Evolutionary conservation across 257 asterid genomes (phyloP).

Genomic region (Petrea volubilis): DNA sequence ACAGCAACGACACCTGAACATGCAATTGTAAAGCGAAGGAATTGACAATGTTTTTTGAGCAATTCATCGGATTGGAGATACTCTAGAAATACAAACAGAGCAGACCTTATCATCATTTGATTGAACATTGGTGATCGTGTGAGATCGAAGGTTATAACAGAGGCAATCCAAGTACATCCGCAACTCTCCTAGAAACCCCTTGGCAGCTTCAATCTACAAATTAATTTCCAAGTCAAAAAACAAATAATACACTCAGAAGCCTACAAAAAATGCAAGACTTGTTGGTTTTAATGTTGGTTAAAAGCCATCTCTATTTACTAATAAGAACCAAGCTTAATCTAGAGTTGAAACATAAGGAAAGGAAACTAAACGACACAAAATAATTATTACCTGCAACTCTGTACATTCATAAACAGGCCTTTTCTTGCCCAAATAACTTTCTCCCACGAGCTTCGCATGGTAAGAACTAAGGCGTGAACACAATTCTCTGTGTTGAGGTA

Average conservation of each 20-base stretch:
- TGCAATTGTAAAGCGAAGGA: not conserved
- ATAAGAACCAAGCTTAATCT: not conserved
- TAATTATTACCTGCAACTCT: constrained; percentile 64
- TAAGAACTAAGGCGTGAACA: constrained; percentile 68
- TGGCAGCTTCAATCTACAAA: constrained; percentile 88
- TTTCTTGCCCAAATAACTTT: constrained; percentile 86
- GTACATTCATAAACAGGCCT: constrained; percentile 90
- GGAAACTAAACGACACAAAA: not conserved
- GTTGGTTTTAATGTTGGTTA: not conserved
- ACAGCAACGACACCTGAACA: constrained; percentile 81
- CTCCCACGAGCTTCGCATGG: constrained; percentile 93
- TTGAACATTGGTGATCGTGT: constrained; percentile 97
- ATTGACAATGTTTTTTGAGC: not conserved
- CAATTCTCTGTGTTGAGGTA: constrained; percentile 81
- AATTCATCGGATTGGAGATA: constrained; percentile 1
- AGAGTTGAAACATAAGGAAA: not conserved
- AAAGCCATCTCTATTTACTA: not conserved
- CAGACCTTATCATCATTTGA: constrained; percentile 96
- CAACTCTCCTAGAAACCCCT: constrained; percentile 67
- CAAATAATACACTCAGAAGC: not conserved
- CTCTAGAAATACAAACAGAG: constrained; percentile 22
- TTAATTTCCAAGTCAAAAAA: constrained; percentile 22
- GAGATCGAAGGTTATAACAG: constrained; percentile 86
- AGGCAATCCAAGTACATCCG: constrained; percentile 83
- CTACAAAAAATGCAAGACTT: not conserved